These are phyloP conservation scores for Fusarium illudens DNA, from an alignment of 2,329 filamentous ascomycete species.

Conservation along the genomic window DNA sequence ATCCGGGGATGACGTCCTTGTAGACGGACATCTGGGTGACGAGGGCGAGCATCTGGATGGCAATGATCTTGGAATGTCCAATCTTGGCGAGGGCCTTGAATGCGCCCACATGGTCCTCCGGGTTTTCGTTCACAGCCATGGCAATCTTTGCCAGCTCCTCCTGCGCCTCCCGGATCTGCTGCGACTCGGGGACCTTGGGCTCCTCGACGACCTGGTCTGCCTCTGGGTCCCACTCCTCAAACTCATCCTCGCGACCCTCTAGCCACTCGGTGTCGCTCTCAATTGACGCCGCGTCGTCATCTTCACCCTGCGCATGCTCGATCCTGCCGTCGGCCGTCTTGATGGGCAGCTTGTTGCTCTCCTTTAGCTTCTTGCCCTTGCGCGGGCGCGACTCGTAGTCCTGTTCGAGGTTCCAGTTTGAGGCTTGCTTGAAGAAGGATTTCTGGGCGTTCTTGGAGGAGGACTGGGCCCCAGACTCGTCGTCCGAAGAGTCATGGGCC, in stretches of 20 bases:
- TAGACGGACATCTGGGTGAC: slow-evolving; percentile 90
- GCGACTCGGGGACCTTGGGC: slow-evolving; percentile 74
- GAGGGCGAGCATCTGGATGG: slow-evolving; percentile 85
- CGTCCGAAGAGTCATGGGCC: slow-evolving; percentile 60
- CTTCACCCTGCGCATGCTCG: slow-evolving; percentile 64
- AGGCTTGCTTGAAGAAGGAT: slow-evolving; percentile 76
- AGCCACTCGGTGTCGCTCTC: slow-evolving; percentile 72
- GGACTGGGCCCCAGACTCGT: slow-evolving; percentile 49
- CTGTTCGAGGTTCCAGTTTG: slow-evolving; percentile 91
- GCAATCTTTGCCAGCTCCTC: slow-evolving; percentile 91
- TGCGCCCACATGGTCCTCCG: slow-evolving; percentile 84
- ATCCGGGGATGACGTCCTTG: slow-evolving; percentile 96
- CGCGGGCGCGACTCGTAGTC: slow-evolving; percentile 84
- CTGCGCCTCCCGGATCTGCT: slow-evolving; percentile 87
- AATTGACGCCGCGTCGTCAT: slow-evolving; percentile 67
- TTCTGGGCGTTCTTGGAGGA: slow-evolving; percentile 59
- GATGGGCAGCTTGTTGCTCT: slow-evolving; percentile 81
- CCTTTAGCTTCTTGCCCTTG: slow-evolving; percentile 79
- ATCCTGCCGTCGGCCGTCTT: slow-evolving; percentile 82
- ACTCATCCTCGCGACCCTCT: slow-evolving; percentile 65
- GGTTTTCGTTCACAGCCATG: slow-evolving; percentile 83
- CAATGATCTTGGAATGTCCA: slow-evolving; percentile 71
- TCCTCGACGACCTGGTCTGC: slow-evolving; percentile 60
- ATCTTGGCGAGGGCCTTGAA: slow-evolving; percentile 82
- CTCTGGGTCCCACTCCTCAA: slow-evolving; percentile 56